Evolutionary conservation across 2,329 filamentous ascomycete species (phyloP).

Genomic region (Botrytis medusae): DNA sequence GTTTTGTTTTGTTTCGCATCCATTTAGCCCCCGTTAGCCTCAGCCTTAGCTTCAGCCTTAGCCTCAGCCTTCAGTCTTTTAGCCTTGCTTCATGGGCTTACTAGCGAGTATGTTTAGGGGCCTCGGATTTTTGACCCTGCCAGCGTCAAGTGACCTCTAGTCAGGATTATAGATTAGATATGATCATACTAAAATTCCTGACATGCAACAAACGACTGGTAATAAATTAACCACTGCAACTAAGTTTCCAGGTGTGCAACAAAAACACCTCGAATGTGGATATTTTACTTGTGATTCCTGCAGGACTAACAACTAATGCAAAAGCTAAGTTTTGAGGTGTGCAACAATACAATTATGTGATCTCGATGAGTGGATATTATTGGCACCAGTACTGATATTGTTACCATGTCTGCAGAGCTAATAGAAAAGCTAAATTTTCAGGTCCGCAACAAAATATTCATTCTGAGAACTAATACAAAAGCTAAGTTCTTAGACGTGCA

Average conservation of each 20-base stretch:
- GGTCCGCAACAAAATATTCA: constrained; percentile 6
- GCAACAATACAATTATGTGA: constrained; percentile 14
- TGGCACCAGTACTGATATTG: constrained; percentile 1
- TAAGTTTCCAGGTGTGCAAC: neutral
- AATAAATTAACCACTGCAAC: constrained; percentile 1
- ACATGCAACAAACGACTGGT: neutral
- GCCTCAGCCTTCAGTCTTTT: neutral
- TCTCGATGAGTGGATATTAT: neutral
- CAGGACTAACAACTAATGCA: neutral
- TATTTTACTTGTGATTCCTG: neutral
- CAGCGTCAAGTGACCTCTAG: neutral
- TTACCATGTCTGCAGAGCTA: constrained; percentile 5
- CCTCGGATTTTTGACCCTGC: constrained; percentile 2
- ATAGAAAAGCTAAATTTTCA: constrained; percentile 3
- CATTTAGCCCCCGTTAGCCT: neutral
- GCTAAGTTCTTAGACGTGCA: constrained; percentile 1
- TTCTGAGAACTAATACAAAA: neutral
- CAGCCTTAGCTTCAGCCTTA: constrained; percentile 10
- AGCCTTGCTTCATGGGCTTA: constrained; percentile 1
- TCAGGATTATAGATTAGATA: neutral
- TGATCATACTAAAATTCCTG: constrained; percentile 2
- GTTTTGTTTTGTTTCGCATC: constrained; percentile 6
- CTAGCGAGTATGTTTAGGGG: neutral
- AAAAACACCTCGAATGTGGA: neutral
- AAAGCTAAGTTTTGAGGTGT: constrained; percentile 20